Conservation (phyloP, 345 rosid genomes). For the Sisymbrium altissimum region DNA sequence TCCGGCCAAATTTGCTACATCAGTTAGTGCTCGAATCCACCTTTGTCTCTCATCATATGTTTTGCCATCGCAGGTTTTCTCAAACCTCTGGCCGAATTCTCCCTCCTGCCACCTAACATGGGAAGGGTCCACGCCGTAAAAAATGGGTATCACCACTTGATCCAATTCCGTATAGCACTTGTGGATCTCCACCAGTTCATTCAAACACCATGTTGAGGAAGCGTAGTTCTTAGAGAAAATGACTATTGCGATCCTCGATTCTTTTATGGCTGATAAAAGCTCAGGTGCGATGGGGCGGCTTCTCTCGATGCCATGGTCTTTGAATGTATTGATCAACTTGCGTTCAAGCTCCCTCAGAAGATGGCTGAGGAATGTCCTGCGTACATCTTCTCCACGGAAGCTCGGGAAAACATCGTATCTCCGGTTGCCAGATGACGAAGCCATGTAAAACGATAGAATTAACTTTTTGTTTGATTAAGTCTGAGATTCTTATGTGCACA, state of each 20-base stretch:
- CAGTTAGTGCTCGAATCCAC: neutral
- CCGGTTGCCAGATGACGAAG: neutral
- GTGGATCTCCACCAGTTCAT: neutral
- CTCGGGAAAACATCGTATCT: neutral
- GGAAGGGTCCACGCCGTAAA: constrained; percentile 13
- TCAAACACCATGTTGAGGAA: neutral
- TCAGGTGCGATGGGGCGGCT: neutral
- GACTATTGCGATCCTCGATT: neutral
- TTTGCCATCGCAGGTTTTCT: neutral
- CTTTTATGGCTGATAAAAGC: neutral
- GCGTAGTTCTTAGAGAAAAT: neutral
- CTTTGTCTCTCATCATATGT: neutral
- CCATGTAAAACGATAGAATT: neutral
- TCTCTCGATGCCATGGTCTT: neutral
- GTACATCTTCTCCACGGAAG: neutral
- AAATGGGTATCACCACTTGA: constrained; percentile 10
- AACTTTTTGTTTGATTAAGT: too few species aligned
- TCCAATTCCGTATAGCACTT: neutral
- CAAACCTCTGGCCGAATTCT: neutral
- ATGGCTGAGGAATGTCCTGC: neutral
- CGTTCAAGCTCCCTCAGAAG: neutral
- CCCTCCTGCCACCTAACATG: neutral
- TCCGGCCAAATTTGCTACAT: constrained; percentile 11
- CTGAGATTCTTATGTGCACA: neutral
- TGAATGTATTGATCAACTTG: neutral